Conservation (phyloP, 2,329 filamentous ascomycete genomes). For the Cytospora piceae region DNA sequence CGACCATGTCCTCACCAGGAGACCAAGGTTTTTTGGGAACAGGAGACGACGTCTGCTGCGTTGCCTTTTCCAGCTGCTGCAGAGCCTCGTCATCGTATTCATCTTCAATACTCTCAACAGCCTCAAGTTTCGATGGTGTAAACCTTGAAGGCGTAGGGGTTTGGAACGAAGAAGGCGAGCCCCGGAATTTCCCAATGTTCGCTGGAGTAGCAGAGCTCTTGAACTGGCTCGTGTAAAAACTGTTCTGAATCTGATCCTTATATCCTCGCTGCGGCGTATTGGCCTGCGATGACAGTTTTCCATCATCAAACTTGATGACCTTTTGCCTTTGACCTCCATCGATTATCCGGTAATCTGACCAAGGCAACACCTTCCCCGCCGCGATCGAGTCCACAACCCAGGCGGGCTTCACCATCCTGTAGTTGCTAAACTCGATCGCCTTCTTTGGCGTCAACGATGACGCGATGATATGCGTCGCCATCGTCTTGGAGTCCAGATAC, state of each 20-base stretch:
- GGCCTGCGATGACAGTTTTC: constrained; percentile 68
- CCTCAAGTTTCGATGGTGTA: constrained; percentile 25
- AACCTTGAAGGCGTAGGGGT: constrained; percentile 27
- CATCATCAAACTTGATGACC: constrained; percentile 65
- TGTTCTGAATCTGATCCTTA: constrained; percentile 76
- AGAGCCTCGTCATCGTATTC: constrained; percentile 41
- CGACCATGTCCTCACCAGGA: not conserved
- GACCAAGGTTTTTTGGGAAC: not conserved
- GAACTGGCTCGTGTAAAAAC: constrained; percentile 81
- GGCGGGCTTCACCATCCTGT: constrained; percentile 90
- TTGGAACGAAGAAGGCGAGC: constrained; percentile 29
- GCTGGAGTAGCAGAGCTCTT: constrained; percentile 42
- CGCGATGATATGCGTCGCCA: constrained; percentile 94
- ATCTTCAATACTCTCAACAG: constrained; percentile 45
- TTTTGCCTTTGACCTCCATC: constrained; percentile 85
- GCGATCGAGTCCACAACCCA: constrained; percentile 92
- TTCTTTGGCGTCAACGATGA: constrained; percentile 92
- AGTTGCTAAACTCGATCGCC: constrained; percentile 80
- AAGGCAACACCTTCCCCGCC: constrained; percentile 80
- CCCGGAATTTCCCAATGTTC: constrained; percentile 33
- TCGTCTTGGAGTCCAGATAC: constrained; percentile 92
- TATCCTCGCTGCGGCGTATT: constrained; percentile 68
- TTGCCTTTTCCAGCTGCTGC: not conserved
- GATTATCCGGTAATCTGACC: constrained; percentile 82
- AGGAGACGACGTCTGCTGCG: not conserved